Base-by-base conservation (phyloP, 2,329 filamentous ascomycete species). In the Scedosporium minutisporum region DNA sequence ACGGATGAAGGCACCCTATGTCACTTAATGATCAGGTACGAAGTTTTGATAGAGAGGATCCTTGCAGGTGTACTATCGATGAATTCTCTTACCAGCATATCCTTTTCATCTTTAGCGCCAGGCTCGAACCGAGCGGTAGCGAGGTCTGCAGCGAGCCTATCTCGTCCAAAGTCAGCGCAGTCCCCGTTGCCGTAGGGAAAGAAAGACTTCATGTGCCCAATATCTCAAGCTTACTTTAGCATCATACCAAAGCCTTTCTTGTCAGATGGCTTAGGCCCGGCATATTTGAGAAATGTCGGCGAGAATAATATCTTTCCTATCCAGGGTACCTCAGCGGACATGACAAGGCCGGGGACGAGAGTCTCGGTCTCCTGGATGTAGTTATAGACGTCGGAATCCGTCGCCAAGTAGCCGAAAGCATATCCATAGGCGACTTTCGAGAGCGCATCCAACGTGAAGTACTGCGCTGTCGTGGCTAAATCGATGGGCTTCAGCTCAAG, bases 401-500 rank as follows among this genome's bases (percentile, higher is more conserved):
- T 67, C 14, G 72, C 70, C 3, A 80, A 66, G 64, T 76, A 77
- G 12, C 78, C 78, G 63, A 80, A 79, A 2, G 72, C 68, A 42
- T 75, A 66, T 12, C 80, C 80, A 21, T 81, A 76, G 1, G 77
- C 77, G 12, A 83, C 65, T 41, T 75, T 74, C 46, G 75, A 79
- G 55, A 83, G 78, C 14, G 80, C 75, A 64, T 83, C 81, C 1
- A 82, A 68, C 0, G 79, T 80, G 62, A 82, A 76, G 69, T 74
- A 81, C 38, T 78, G 76, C 6, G 76, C 72, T 27, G 76, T 74
- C 12, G 68, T 68, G 6, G 74, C 75, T 57, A 81, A 65, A 64
- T 82, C 78, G 68, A 81, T 16, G 6, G 61, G 42, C 18, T 46
- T 46, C 42, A 18, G 14, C 4, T 46, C 42, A 16, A 18, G 16